Conservation (phyloP, 139 green algal species). For the Coccomyxa sp. region DNA sequence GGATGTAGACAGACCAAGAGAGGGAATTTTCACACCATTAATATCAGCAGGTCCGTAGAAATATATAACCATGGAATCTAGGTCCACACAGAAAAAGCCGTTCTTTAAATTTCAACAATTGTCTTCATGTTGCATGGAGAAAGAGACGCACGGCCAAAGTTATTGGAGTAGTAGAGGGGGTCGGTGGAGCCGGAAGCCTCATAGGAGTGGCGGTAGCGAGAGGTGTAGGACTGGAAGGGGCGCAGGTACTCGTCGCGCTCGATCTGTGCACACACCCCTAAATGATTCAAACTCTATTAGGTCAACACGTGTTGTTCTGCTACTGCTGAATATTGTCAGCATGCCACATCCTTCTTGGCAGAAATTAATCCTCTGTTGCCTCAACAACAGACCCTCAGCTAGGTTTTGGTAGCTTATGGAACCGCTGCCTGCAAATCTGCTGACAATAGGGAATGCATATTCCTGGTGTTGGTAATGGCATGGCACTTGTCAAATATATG, state of each 20-base stretch:
- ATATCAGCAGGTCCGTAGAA: no score
- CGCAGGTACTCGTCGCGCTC: neutral
- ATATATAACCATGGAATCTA: no score
- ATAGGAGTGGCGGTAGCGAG: neutral
- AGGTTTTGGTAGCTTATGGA: neutral
- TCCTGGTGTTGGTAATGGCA: no score
- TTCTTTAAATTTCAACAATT: no score
- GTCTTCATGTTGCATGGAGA: no score
- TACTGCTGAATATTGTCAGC: neutral
- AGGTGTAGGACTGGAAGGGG: neutral
- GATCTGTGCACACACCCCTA: neutral
- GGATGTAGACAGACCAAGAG: no score
- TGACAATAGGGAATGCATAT: no score
- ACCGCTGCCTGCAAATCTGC: no score
- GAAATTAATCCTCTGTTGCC: neutral
- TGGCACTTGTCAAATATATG: no score
- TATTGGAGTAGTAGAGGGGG: constrained; percentile 1
- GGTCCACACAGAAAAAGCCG: no score
- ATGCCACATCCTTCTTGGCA: neutral
- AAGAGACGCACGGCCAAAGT: neutral
- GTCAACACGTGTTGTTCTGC: neutral
- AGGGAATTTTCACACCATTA: no score
- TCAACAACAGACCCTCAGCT: neutral
- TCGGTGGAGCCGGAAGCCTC: neutral
- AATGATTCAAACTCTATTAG: neutral